Evolutionary conservation across 1,284 basidiomycete genomes (phyloP).

Genomic region (Ceratobasidium sp.): DNA sequence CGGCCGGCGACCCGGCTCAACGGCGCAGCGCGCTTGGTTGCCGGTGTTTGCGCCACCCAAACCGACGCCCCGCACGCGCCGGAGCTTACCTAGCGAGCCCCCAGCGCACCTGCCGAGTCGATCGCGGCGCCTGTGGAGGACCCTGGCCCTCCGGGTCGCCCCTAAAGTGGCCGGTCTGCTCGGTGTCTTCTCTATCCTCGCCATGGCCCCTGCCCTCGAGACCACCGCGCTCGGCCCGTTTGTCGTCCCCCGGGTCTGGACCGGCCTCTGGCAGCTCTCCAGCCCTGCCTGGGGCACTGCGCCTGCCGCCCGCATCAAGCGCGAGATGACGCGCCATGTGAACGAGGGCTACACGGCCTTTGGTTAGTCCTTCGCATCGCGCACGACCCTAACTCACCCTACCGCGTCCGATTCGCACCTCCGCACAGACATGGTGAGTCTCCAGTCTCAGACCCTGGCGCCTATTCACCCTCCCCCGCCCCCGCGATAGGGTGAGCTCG

Average conservation of each 20-base stretch:
- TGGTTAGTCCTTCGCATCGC: conserved; percentile 56
- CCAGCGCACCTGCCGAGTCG: no score
- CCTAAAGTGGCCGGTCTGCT: background rate
- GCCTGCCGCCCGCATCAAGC: conserved; percentile 66
- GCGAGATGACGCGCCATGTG: conserved; percentile 69
- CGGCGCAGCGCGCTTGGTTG: background rate
- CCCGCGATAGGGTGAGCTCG: conserved; percentile 1
- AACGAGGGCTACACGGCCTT: conserved; percentile 74
- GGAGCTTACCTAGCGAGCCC: conserved; percentile 51
- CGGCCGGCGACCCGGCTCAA: background rate
- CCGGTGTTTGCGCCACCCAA: background rate
- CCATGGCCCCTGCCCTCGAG: conserved; percentile 10
- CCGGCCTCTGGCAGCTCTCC: conserved; percentile 82
- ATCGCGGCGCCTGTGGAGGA: no score
- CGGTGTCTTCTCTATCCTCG: background rate
- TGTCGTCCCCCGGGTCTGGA: conserved; percentile 68
- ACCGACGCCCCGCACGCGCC: conserved; percentile 56
- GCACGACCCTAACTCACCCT: background rate
- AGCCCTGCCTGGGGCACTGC: conserved; percentile 79
- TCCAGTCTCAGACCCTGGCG: conserved; percentile 53
- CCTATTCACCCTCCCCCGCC: conserved; percentile 50
- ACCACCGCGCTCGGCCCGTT: conserved; percentile 42
- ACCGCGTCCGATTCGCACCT: conserved; percentile 62
- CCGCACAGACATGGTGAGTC: conserved; percentile 55
- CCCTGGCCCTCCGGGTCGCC: no score